Evolutionary conservation across 2,329 filamentous ascomycete genomes (phyloP).

Genomic region (Beauveria scarabaeidicola): DNA sequence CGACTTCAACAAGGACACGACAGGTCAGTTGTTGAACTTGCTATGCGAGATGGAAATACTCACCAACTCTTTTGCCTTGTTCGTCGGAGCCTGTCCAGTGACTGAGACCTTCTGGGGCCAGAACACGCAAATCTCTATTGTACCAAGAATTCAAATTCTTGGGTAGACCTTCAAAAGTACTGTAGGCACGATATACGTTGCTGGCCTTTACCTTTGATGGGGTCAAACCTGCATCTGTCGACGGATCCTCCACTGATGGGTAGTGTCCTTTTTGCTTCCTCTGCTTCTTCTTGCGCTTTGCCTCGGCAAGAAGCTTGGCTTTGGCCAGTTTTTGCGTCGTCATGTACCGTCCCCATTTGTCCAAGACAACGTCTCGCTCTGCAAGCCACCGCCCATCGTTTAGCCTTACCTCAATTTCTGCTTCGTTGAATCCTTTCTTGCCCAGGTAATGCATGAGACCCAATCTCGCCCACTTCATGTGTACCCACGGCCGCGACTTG

Average conservation of each 20-base stretch:
- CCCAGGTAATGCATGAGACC: slow-evolving; percentile 19
- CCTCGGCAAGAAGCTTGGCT: neutral
- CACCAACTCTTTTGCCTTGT: slow-evolving; percentile 16
- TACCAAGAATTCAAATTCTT: slow-evolving; percentile 17
- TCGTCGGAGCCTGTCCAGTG: slow-evolving; percentile 19
- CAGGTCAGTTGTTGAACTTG: neutral
- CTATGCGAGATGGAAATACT: neutral
- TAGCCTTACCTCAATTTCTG: slow-evolving; percentile 18
- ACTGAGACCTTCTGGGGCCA: slow-evolving; percentile 20
- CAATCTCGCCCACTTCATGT: slow-evolving; percentile 17
- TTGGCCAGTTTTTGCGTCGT: slow-evolving; percentile 14
- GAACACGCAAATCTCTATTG: slow-evolving; percentile 20
- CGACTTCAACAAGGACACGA: slow-evolving; percentile 13
- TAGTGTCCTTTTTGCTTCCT: slow-evolving; percentile 4
- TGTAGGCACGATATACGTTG: slow-evolving; percentile 22
- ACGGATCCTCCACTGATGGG: neutral
- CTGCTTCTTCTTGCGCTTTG: slow-evolving; percentile 3
- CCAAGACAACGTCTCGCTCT: slow-evolving; percentile 17
- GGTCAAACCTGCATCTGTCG: neutral
- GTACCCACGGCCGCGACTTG: slow-evolving; percentile 14
- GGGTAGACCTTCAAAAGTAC: slow-evolving; percentile 19
- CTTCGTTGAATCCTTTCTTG: slow-evolving; percentile 19
- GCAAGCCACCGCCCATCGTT: slow-evolving; percentile 18
- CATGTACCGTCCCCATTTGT: slow-evolving; percentile 17
- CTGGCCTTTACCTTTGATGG: slow-evolving; percentile 16